Percentiles rank a stretch among this genome's conserved stretches.
Conservation (phyloP, 1,139 yeast species). For the Kurtzmaniella quercitrusa region DNA sequence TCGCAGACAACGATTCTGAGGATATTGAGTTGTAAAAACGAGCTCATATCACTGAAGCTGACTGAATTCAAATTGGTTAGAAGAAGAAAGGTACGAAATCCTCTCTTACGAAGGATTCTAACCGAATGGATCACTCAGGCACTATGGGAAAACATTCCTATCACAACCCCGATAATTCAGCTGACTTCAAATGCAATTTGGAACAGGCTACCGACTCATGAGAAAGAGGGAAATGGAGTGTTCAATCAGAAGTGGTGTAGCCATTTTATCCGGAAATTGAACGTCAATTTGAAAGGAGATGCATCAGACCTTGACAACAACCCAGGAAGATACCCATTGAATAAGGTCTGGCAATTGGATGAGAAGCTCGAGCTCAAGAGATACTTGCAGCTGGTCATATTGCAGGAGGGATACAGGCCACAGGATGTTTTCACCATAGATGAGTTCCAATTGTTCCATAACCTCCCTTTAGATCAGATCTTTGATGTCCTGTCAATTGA, state of each 20-base stretch:
- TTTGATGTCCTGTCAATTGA: conserved; percentile 45
- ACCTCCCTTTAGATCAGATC: conserved; percentile 59
- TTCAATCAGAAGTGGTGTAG: conserved; percentile 66
- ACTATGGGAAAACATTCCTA: conserved; percentile 63
- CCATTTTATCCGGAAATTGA: conserved; percentile 51
- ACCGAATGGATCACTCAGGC: conserved; percentile 70
- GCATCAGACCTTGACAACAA: conserved; percentile 37
- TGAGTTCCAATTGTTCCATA: conserved; percentile 58
- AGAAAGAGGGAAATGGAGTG: conserved; percentile 60
- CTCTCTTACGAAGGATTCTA: conserved; percentile 51
- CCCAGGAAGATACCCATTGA: conserved; percentile 33
- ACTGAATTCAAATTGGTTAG: conserved; percentile 53
- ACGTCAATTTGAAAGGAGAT: conserved; percentile 46
- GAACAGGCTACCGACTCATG: conserved; percentile 51
- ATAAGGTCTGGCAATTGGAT: conserved; percentile 60
- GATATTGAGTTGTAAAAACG: conserved; percentile 54
- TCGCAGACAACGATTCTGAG: conserved; percentile 68
- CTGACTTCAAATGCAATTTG: conserved; percentile 63
- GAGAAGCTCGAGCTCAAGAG: conserved; percentile 45
- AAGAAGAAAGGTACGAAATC: conserved; percentile 53
- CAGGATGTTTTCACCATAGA: conserved; percentile 57
- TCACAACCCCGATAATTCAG: conserved; percentile 59
- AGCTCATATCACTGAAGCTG: conserved; percentile 54
- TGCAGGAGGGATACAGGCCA: conserved; percentile 37
- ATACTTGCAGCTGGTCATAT: conserved; percentile 29